Base-by-base conservation (phyloP, 2,329 filamentous ascomycete genomes). In the Neonectria hederae region DNA sequence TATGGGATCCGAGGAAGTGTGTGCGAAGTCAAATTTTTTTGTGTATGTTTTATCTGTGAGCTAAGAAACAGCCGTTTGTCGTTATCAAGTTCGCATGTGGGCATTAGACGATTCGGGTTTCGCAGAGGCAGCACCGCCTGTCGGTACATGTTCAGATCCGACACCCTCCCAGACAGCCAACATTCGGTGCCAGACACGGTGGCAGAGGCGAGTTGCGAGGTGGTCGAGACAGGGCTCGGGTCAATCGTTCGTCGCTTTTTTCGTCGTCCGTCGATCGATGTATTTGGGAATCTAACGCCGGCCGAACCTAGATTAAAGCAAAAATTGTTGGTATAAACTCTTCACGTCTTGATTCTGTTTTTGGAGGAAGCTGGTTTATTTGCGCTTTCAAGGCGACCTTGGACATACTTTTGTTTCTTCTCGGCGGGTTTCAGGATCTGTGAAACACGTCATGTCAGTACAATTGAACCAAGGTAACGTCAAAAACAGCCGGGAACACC, bases 381-480 rank as follows among this genome's bases (percentile, higher is more conserved):
- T 67, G 67, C 64, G 83, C 87, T 86, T 83, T 87, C 89, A 82
- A 91, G 86, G 84, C 87, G 86, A 84, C 86, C 86, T 84, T 89
- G 87, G 79, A 97, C 94, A 87, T 97, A 98, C 94, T 98, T 98
- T 93, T 97, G 95, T 91, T 99, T 99, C 91, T 99, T 99, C 89
- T 99, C 96, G 82, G 96, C 96, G 78, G 96, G 96, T 87, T 98
- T 99, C 85, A 99, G 87, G 79, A 99, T 98, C 93, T 97, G 74
- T 28, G 58, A 32, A 14, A 28, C 28, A 26, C 26, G 13, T 38
- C 17, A 28, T 30, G 59, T 72, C 49, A 72, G 69, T 19, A 61
- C 28, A 17, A 28, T 5, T 35, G 17, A 11, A 2, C 19, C 45
- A n/a, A 40, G 38, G 11, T 17, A 28, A 30, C 11, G 40, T 13